A percentile compares a stretch with the other conserved stretches of the same genome.
These are phyloP conservation scores for Mycosarcoma mackinlayi DNA, from an alignment of 1,284 basidiomycete genomes.

Conservation along the genomic window DNA sequence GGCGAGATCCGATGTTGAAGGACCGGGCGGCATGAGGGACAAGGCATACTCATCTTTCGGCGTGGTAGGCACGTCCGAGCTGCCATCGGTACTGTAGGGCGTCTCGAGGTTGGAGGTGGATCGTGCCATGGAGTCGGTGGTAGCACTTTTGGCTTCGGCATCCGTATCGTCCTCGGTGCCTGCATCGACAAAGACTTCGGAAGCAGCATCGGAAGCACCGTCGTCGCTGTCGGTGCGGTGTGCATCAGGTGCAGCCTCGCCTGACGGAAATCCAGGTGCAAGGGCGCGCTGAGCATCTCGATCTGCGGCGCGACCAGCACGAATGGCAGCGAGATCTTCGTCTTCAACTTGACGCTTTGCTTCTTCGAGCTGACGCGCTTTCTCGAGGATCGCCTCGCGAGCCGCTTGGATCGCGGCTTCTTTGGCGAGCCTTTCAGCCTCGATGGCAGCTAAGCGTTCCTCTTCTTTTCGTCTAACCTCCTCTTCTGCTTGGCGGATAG, in stretches of 20 bases:
- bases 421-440: conserved; percentile 37
- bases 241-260: conserved; percentile 26
- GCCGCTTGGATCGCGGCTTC: conserved; percentile 30
- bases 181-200: conserved; percentile 46
- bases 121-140: conserved; percentile 30
- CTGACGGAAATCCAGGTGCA: conserved; percentile 34
- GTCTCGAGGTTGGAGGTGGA: conserved; percentile 31
- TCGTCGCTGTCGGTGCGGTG: conserved; percentile 24
- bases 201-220: conserved; percentile 22
- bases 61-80: conserved; percentile 47
- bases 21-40: conserved; percentile 13
- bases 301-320: conserved; percentile 36
- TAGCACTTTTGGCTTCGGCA: conserved; percentile 23
- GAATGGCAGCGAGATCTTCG: conserved; percentile 40
- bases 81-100: conserved; percentile 43
- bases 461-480: conserved; percentile 26
- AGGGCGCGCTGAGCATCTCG: conserved; percentile 25
- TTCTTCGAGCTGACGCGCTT: conserved; percentile 37
- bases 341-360: conserved; percentile 49
- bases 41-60: conserved; percentile 33
- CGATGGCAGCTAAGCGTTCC: conserved; percentile 42
- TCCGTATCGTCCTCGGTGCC: conserved; percentile 18
- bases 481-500: neutral
- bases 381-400: conserved; percentile 38
- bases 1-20: conserved; percentile 6